Evolutionary conservation across 2,329 filamentous ascomycete genomes (phyloP), one percentile per base, ranked within the genome.

Genomic region (Colletotrichum salicis): DNA sequence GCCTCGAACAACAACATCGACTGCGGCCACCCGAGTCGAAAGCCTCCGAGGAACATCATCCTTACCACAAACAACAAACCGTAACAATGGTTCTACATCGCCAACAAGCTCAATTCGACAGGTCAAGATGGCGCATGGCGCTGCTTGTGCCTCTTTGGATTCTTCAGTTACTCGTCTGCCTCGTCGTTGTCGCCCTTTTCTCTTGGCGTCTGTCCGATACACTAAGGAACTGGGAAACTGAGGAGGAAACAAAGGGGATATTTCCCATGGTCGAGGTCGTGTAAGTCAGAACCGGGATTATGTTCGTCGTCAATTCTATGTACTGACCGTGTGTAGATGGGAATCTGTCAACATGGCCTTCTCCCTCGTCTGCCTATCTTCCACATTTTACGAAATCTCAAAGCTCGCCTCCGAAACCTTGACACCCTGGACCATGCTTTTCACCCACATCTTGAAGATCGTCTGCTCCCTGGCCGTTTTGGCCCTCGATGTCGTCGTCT

Each of bases 341-440:
- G 86, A 89, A 77, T 80, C 78, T 27, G 84, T 83, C 62, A 90
- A 89, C 73, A 82, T 90, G 60, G 83, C 72, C 64, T 81, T 90
- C 64, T 85, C 87, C 19, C 77, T 85, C 31, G 71, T 87, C 48
- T 83, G 84, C 0, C 82, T 87, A 6, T 41, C 85, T 37, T 82
- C 86, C 76, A 87, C 83, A 15, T 77, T 85, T 54, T 76, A 86
- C 70, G 86, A 88, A 73, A 81, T 88, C 37, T 83, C 81, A 55
- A 84, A 81, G 74, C 85, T 82, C 69, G 81, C 83, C 59, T 80
- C 83, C 35, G 86, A 89, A 77, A 82, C 84, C 1, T 77, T 90
- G 65, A 89, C 88, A 12, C 88, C 88, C 2, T 86, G 87, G 78
- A 85, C 84, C 5, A 84, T 90, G 81, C 78, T 90, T 4, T 85